phyloP scores from a whole-genome alignment of 345 rosid species.

The Lumnitzera littorea region DNA sequence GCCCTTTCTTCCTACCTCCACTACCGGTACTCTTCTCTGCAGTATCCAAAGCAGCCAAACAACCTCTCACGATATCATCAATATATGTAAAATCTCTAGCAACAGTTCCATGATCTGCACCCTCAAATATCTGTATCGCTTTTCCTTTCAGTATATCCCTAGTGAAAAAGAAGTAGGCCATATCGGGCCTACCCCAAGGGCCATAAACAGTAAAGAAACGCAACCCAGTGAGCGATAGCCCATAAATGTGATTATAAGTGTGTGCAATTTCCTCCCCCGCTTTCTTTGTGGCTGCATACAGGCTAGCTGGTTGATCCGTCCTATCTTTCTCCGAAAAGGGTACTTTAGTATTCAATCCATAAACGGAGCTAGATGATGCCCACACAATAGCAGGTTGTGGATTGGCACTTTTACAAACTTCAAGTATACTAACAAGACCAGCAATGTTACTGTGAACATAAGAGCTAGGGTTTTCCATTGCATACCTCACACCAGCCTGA shows the following conservation, averaged over 20 bases:
- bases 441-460: conserved; percentile 46
- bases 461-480: conserved; percentile 45
- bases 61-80: conserved; percentile 91
- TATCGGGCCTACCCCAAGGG: conserved; percentile 51
- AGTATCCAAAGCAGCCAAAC: conserved; percentile 75
- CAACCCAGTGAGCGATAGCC: conserved; percentile 43
- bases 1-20: conserved; percentile 84
- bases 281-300: conserved; percentile 47
- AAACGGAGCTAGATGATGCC: conserved; percentile 45
- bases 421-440: conserved; percentile 37
- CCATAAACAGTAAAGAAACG: conserved; percentile 47
- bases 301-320: conserved; percentile 91
- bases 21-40: conserved; percentile 91
- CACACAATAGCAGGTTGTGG: conserved; percentile 49
- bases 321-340: conserved; percentile 55
- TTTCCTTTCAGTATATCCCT: conserved; percentile 40
- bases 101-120: conserved; percentile 28
- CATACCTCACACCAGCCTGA: conserved; percentile 49
- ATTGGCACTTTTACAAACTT: conserved; percentile 32
- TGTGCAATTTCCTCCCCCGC: conserved; percentile 54
- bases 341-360: conserved; percentile 38
- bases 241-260: conserved; percentile 45
- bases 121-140: conserved; percentile 35
- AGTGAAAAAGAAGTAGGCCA: conserved; percentile 54
- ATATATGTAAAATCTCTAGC: conserved; percentile 89